Conservation (phyloP, 1,284 basidiomycete species). For the Melampsora americana region DNA sequence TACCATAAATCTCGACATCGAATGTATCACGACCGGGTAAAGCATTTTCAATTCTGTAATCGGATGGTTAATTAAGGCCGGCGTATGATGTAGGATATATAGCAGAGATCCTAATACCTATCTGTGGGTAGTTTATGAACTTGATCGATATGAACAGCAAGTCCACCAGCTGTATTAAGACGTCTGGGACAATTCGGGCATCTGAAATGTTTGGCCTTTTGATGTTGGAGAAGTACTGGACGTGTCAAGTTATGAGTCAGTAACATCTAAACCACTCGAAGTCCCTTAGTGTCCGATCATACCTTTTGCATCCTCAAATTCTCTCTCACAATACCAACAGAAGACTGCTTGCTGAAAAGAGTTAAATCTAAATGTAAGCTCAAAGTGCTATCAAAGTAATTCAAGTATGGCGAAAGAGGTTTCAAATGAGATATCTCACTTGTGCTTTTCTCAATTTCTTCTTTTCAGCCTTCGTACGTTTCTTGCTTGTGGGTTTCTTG, state of each 20-base stretch:
- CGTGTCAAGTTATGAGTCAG: conserved; percentile 26
- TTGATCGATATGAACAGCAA: conserved; percentile 97
- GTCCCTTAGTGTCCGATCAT: conserved; percentile 21
- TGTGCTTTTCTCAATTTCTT: conserved; percentile 43
- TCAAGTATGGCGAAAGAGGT: not conserved
- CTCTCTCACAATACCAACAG: conserved; percentile 98
- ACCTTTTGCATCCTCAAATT: conserved; percentile 98
- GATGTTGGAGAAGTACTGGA: conserved; percentile 92
- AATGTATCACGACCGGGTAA: conserved; percentile 94
- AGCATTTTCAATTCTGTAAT: conserved; percentile 85
- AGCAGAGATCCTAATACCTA: conserved; percentile 64
- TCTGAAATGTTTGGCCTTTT: conserved; percentile 99
- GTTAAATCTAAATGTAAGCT: not conserved
- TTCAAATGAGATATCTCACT: conserved; percentile 2
- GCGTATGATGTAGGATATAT: not conserved
- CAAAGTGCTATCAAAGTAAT: not conserved
- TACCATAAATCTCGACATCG: conserved; percentile 98
- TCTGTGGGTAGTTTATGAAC: conserved; percentile 97
- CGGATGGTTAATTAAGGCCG: not conserved
- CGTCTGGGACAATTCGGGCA: conserved; percentile 92
- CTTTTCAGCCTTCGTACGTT: conserved; percentile 44
- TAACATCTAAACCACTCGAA: conserved; percentile 1
- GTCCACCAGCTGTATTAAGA: conserved; percentile 92
- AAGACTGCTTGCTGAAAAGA: conserved; percentile 41
- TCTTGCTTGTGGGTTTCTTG: conserved; percentile 42